phyloP scores from a whole-genome alignment of 2,329 filamentous ascomycete genomes.

The Microdochium bolleyi region DNA sequence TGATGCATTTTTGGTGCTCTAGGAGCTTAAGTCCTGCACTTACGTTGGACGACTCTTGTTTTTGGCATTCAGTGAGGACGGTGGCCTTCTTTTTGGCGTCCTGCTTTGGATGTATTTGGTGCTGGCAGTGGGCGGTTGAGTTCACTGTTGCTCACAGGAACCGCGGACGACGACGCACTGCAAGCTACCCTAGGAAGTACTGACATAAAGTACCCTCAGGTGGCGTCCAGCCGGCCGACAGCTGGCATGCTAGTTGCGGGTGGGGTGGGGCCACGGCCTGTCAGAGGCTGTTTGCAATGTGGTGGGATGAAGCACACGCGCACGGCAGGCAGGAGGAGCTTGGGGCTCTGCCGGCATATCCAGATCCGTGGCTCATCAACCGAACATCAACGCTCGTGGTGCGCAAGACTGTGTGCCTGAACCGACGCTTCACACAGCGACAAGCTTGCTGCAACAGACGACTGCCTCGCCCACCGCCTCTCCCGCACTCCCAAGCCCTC shows the following conservation, averaged over 20 bases:
- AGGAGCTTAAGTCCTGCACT: too few relatives aligned
- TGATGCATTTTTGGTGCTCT: constrained; percentile 18
- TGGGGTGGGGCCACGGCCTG: neutral
- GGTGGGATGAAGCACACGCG: neutral
- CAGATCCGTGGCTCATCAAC: neutral
- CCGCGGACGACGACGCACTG: too few relatives aligned
- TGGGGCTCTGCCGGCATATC: neutral
- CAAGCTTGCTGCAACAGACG: neutral
- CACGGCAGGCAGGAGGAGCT: neutral
- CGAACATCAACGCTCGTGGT: neutral
- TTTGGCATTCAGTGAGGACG: too few relatives aligned
- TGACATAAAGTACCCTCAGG: too few relatives aligned
- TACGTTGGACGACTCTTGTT: too few relatives aligned
- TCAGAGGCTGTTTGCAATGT: neutral
- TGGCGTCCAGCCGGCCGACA: too few relatives aligned
- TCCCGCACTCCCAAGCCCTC: neutral
- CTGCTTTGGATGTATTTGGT: too few relatives aligned
- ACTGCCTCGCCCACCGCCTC: neutral
- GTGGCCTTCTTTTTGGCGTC: too few relatives aligned
- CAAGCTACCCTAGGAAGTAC: too few relatives aligned
- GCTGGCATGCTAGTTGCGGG: too few relatives aligned
- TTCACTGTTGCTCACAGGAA: too few relatives aligned
- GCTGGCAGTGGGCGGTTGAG: too few relatives aligned
- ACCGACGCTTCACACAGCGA: neutral
- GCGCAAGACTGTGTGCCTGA: neutral